Evolutionary conservation across 305 asterid species (phyloP), one percentile per base, ranked within the genome.

Genomic region (Solanum aculeatissimum): DNA sequence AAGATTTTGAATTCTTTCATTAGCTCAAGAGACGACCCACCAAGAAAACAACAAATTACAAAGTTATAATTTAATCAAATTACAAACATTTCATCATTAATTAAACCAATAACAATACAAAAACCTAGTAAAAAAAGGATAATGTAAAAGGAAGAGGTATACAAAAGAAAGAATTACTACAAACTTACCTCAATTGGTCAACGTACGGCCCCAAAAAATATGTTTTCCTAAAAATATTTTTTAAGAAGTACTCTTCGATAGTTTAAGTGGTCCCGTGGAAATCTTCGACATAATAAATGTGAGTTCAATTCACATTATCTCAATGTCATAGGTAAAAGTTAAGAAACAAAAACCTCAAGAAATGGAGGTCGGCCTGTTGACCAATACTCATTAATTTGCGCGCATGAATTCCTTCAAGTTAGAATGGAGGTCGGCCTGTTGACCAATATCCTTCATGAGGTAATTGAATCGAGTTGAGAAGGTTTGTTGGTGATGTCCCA

Each of bases 401-500:
- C 65, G 15, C 3, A 42, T n/a, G 38, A 74, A 35, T 4, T 38
- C 18, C 16, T 83, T 21, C 51, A 27, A 38, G 84, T 88, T 91
- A 94, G 82, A 93, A 94, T 9, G 95, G 95, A 29, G 95, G 93
- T 75, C 98, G 89, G 7, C 97, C 96, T 0, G 95, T 94, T n/a
- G 95, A 94, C 96, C 97, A 94, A 85, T 91, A 94, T 49, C 93
- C 94, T 16, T 93, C 98, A 54, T 85, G 89, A 6, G 94, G 97
- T 89, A 94, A 88, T 87, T 94, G 97, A 83, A 92, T 86, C 0
- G 98, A 91, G 86, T 91, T 94, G 21, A 93, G 89, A 3, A 93
- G 90, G 62, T 91, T 90, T 0, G 92, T 94, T 15, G 96, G 93
- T 94, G 92, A 93, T 92, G 92, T 89, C 80, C 92, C 95, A 87